A percentile compares a stretch with the other conserved stretches of the same genome.
phyloP scores from a whole-genome alignment of 805 yeast genomes.

The Lipomyces spencermartinsiae region DNA sequence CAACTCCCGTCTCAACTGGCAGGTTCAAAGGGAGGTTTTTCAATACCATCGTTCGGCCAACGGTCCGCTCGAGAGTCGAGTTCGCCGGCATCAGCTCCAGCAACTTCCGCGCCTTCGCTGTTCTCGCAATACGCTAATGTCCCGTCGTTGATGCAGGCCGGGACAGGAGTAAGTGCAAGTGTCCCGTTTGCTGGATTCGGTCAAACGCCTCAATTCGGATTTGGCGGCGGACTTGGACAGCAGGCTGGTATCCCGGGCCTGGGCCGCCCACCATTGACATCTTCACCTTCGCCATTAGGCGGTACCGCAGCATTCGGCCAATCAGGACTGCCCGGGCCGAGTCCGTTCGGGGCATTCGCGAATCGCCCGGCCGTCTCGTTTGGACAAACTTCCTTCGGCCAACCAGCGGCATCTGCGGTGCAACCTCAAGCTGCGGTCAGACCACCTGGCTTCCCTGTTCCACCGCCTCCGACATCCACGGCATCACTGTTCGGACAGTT shows the following conservation, averaged over 20 bases:
- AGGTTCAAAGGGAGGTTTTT: not conserved
- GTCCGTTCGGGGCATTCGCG: not conserved
- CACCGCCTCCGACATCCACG: not conserved
- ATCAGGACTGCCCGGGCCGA: not conserved
- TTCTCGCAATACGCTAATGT: constrained; percentile 21
- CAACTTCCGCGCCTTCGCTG: constrained; percentile 14
- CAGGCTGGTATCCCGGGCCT: not conserved
- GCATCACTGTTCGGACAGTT: constrained; percentile 29
- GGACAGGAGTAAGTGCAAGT: not conserved
- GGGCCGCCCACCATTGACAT: not conserved
- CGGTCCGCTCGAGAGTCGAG: not conserved
- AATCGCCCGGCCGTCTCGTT: not conserved
- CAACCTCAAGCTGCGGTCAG: not conserved
- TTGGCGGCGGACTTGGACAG: not conserved
- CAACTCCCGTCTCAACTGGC: not conserved
- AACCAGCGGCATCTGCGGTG: not conserved
- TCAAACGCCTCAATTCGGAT: not conserved
- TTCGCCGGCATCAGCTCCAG: constrained; percentile 4
- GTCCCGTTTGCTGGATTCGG: constrained; percentile 4
- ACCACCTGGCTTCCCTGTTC: not conserved
- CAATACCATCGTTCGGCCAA: not conserved
- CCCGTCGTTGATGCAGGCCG: constrained; percentile 5
- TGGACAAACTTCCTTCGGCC: constrained; percentile 22
- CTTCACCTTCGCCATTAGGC: constrained; percentile 17
- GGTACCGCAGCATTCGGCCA: constrained; percentile 19